These are phyloP conservation scores for Beauveria medogensis DNA, from an alignment of 2,329 filamentous ascomycete genomes.

Conservation along the genomic window DNA sequence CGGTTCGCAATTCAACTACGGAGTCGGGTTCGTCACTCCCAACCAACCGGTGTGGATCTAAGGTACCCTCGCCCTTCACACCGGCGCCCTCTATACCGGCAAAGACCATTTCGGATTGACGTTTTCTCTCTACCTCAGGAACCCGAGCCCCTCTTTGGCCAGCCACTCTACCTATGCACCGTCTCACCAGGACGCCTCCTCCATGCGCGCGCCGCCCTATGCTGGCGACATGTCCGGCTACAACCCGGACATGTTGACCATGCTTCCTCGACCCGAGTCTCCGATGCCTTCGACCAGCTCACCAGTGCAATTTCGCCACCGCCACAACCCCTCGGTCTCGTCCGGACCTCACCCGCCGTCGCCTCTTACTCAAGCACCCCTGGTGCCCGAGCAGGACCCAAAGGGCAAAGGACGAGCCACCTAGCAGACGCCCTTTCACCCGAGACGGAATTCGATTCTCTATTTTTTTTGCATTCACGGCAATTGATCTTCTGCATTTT, in stretches of 20 bases:
- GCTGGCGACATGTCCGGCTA: conserved; percentile 29
- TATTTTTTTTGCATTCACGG: conserved; percentile 11
- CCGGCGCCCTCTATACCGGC: conserved; percentile 29
- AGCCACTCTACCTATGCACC: conserved; percentile 37
- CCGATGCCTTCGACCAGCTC: conserved; percentile 28
- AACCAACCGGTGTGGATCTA: conserved; percentile 54
- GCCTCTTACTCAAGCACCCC: conserved; percentile 25
- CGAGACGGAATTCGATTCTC: not conserved
- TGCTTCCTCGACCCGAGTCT: conserved; percentile 39
- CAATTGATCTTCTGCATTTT: conserved; percentile 11
- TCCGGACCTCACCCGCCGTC: conserved; percentile 27
- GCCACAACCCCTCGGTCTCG: conserved; percentile 28
- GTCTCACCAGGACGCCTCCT: conserved; percentile 31
- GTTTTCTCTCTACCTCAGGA: conserved; percentile 39
- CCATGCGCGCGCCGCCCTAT: conserved; percentile 28
- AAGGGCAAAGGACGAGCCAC: conserved; percentile 28
- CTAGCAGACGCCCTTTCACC: conserved; percentile 21
- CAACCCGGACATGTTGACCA: conserved; percentile 33
- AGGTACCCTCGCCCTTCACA: conserved; percentile 30
- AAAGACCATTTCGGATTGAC: conserved; percentile 46
- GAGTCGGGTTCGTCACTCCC: conserved; percentile 55
- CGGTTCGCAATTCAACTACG: conserved; percentile 34
- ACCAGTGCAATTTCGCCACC: conserved; percentile 24
- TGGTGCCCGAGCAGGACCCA: conserved; percentile 23
- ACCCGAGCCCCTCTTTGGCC: conserved; percentile 22